phyloP scores from a whole-genome alignment of 306 rosid species.

The Gastrolobium bilobum region DNA sequence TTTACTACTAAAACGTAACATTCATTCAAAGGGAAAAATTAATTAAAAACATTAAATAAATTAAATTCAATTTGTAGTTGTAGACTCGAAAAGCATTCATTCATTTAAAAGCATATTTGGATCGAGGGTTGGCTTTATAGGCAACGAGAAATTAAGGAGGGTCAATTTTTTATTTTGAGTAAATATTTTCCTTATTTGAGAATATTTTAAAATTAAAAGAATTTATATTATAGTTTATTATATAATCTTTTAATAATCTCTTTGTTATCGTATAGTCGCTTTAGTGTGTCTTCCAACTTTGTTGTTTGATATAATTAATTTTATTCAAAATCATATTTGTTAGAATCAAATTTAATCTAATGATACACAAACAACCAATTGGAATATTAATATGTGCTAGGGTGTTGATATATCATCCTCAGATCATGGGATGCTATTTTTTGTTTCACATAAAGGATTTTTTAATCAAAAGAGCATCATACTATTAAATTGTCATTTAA shows the following conservation, averaged over 20 bases:
- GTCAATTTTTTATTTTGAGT: no score
- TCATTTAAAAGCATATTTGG: background rate
- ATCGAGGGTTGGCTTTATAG: no score
- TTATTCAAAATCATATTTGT: background rate
- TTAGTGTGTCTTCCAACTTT: no score
- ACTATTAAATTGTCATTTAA: slow-evolving; percentile 11
- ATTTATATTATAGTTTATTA: no score
- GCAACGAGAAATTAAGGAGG: no score
- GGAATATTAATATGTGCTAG: background rate
- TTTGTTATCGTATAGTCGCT: no score
- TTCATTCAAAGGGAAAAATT: background rate
- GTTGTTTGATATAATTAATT: no score
- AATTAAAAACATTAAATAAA: no score
- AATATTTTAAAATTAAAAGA: no score
- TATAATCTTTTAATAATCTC: no score
- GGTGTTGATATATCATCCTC: background rate
- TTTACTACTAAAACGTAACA: background rate
- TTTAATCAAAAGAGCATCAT: background rate
- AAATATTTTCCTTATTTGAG: no score
- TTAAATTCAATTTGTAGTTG: background rate
- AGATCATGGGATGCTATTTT: background rate
- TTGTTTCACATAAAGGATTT: slow-evolving; percentile 4
- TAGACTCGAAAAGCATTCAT: background rate
- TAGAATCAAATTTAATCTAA: background rate
- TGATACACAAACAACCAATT: background rate